Evolutionary conservation across 164 flowering plant species (phyloP).

Genomic region (Berberis vulgaris): DNA sequence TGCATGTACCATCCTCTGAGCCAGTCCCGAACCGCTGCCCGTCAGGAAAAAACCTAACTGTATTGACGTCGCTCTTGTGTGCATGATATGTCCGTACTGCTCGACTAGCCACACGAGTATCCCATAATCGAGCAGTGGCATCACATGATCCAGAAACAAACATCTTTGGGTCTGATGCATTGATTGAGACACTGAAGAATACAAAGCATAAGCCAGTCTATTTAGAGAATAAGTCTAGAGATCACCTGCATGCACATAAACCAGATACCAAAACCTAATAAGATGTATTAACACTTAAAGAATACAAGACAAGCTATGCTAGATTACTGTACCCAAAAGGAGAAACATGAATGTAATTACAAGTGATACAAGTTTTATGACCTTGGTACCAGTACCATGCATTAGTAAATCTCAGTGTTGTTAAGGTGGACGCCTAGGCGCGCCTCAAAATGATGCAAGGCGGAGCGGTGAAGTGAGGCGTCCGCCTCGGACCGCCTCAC

Average conservation of each 20-base stretch:
- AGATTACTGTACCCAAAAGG: too few relatives aligned
- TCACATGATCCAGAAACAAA: constrained; percentile 98
- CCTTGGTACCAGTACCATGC: too few relatives aligned
- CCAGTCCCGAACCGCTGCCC: constrained; percentile 95
- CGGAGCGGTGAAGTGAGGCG: too few relatives aligned
- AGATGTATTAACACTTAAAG: too few relatives aligned
- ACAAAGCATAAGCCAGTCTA: background rate
- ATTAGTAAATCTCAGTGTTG: too few relatives aligned
- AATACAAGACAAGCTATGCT: too few relatives aligned
- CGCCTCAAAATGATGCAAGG: too few relatives aligned
- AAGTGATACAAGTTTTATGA: too few relatives aligned
- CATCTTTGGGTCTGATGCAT: constrained; percentile 65
- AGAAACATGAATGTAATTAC: too few relatives aligned
- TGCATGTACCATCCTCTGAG: constrained; percentile 92
- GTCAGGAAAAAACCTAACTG: constrained; percentile 96
- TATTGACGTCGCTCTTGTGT: constrained; percentile 84
- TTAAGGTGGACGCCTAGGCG: too few relatives aligned
- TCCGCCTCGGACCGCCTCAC: too few relatives aligned
- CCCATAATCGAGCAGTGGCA: constrained; percentile 87
- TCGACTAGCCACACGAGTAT: constrained; percentile 91
- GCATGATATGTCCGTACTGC: constrained; percentile 86
- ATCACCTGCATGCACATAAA: background rate
- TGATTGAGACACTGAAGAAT: constrained; percentile 70
- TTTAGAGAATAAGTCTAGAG: background rate
- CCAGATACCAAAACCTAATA: background rate